A percentile compares a stretch with the other conserved stretches of the same genome.
Evolutionary conservation across 1,139 yeast species (phyloP).

Genomic region (Pichia kudriavzevii): DNA sequence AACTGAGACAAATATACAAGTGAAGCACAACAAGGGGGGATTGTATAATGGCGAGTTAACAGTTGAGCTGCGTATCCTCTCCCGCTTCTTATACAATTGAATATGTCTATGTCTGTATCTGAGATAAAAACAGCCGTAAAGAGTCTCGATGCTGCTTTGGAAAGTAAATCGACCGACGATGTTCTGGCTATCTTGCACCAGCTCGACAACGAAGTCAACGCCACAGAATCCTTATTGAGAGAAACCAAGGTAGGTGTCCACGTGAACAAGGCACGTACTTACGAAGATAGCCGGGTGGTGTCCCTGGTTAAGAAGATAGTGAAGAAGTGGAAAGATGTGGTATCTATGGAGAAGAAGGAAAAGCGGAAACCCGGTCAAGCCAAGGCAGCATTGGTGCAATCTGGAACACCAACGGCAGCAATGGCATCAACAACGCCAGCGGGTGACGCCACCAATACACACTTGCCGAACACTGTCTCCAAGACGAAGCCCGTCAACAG

Average conservation of each 20-base stretch:
- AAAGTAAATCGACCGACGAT: slow-evolving; percentile 44
- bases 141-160: slow-evolving; percentile 62
- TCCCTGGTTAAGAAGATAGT: slow-evolving; percentile 75
- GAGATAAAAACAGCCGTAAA: slow-evolving; percentile 67
- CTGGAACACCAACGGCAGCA: slow-evolving; percentile 2
- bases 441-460: too few species aligned
- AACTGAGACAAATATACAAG: too few species aligned
- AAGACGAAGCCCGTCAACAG: slow-evolving; percentile 65
- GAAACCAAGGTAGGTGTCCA: slow-evolving; percentile 98
- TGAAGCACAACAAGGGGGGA: too few species aligned
- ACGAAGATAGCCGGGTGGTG: slow-evolving; percentile 57
- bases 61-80: too few species aligned
- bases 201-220: slow-evolving; percentile 66
- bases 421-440: slow-evolving; percentile 12
- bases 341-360: slow-evolving; percentile 58
- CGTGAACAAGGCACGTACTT: slow-evolving; percentile 78
- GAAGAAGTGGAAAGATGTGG: slow-evolving; percentile 84
- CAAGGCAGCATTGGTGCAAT: not conserved
- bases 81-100: too few species aligned
- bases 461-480: too few species aligned
- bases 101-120: slow-evolving; percentile 72
- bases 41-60: too few species aligned
- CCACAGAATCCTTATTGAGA: slow-evolving; percentile 77
- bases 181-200: slow-evolving; percentile 60
- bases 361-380: slow-evolving; percentile 7